Percentiles rank a stretch among this genome's conserved stretches.
phyloP scores from a whole-genome alignment of 176 grass and related monocot species.

The Aegilops umbellulata region DNA sequence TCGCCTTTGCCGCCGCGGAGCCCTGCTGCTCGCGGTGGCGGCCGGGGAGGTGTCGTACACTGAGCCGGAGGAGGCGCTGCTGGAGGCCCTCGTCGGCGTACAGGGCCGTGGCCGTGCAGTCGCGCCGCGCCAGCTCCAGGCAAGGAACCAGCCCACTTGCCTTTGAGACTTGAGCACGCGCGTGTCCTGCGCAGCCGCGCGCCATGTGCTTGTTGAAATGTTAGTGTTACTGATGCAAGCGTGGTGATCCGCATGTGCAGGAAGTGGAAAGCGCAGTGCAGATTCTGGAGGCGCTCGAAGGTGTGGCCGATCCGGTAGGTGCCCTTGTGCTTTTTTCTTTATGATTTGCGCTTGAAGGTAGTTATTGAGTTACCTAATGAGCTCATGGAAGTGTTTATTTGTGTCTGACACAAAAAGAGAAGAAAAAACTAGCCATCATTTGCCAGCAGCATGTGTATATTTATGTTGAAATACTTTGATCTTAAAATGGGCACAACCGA shows the following conservation, averaged over 20 bases:
- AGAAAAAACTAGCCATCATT: neutral
- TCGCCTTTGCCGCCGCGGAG: neutral
- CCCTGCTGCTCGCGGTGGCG: slow-evolving; percentile 7
- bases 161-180: neutral
- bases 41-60: slow-evolving; percentile 31
- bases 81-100: slow-evolving; percentile 81
- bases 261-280: slow-evolving; percentile 71
- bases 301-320: slow-evolving; percentile 73
- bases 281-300: slow-evolving; percentile 58
- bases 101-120: slow-evolving; percentile 76
- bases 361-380: neutral
- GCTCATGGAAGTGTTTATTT: neutral
- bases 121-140: slow-evolving; percentile 68
- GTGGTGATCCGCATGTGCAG: slow-evolving; percentile 16
- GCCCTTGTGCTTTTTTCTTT: neutral
- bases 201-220: slow-evolving; percentile 12
- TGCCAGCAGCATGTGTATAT: neutral
- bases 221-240: neutral
- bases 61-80: slow-evolving; percentile 47
- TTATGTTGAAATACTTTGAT: neutral
- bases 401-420: neutral
- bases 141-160: neutral
- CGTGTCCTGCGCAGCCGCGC: neutral
- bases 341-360: neutral
- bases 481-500: neutral